Conservation (phyloP, 1,284 basidiomycete genomes). For the Ceratobasidium theobromae region DNA sequence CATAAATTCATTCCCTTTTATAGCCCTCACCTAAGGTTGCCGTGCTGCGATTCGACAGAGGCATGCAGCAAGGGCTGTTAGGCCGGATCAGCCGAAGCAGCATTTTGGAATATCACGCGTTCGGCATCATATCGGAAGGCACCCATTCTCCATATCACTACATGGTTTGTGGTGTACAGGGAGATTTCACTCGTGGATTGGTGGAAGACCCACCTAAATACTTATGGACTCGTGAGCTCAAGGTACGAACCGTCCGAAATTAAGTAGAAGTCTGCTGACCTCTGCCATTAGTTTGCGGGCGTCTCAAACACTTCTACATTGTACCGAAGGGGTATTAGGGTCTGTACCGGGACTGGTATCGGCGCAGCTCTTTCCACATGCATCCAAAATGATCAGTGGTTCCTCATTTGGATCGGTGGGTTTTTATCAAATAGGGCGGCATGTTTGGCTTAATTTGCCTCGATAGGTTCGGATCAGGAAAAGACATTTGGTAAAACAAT, state of each 20-base stretch:
- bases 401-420: conserved; percentile 74
- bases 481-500: conserved; percentile 73
- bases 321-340: conserved; percentile 71
- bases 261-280: background rate
- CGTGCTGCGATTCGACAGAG: conserved; percentile 63
- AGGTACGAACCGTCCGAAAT: conserved; percentile 48
- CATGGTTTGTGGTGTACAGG: conserved; percentile 75
- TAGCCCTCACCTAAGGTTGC: conserved; percentile 69
- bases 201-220: conserved; percentile 65
- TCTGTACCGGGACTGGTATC: conserved; percentile 76
- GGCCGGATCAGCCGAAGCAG: conserved; percentile 63
- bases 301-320: conserved; percentile 74
- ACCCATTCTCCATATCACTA: conserved; percentile 70
- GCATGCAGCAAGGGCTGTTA: conserved; percentile 67
- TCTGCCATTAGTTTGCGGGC: conserved; percentile 60
- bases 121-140: conserved; percentile 71
- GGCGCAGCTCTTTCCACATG: conserved; percentile 66
- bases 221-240: conserved; percentile 71
- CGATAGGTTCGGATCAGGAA: conserved; percentile 35
- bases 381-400: conserved; percentile 49
- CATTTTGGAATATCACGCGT: conserved; percentile 65
- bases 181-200: conserved; percentile 70
- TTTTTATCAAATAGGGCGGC: conserved; percentile 53
- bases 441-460: background rate
- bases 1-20: background rate